These are phyloP conservation scores for Hyphodiscus sp. DNA, from an alignment of 2,329 filamentous ascomycete species.

Conservation along the genomic window DNA sequence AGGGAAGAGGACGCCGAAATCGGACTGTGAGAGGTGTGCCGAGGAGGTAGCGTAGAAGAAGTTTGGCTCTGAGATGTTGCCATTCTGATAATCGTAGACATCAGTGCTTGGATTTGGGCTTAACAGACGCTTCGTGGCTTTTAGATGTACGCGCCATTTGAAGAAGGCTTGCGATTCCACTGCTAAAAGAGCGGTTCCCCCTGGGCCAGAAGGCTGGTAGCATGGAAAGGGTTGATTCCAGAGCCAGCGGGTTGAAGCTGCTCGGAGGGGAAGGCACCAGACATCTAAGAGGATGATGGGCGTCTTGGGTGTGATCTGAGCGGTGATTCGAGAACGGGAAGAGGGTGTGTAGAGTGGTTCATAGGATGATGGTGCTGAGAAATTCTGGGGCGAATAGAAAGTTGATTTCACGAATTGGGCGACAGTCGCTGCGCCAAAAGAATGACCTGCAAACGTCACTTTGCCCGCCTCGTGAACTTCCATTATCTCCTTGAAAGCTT, in stretches of 20 bases:
- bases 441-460: slow-evolving; percentile 73
- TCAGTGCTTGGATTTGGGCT: slow-evolving; percentile 47
- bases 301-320: slow-evolving; percentile 62
- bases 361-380: slow-evolving; percentile 40
- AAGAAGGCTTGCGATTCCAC: slow-evolving; percentile 72
- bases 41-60: slow-evolving; percentile 69
- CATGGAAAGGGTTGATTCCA: slow-evolving; percentile 67
- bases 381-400: slow-evolving; percentile 51
- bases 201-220: slow-evolving; percentile 48
- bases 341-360: slow-evolving; percentile 56
- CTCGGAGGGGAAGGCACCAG: slow-evolving; percentile 70
- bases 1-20: slow-evolving; percentile 79
- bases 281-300: slow-evolving; percentile 69
- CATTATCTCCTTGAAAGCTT: slow-evolving; percentile 53
- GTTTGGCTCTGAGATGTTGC: slow-evolving; percentile 40
- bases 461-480: slow-evolving; percentile 65
- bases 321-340: slow-evolving; percentile 46
- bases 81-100: slow-evolving; percentile 10
- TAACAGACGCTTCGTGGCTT: slow-evolving; percentile 59
- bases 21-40: slow-evolving; percentile 77
- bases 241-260: slow-evolving; percentile 55
- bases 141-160: slow-evolving; percentile 69
- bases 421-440: slow-evolving; percentile 69
- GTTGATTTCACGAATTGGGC: slow-evolving; percentile 75
- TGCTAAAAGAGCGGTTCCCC: slow-evolving; percentile 56